Evolutionary conservation across 2,329 filamentous ascomycete species (phyloP), one percentile per base, ranked within the genome.

Genomic region (Talaromyces sp.): DNA sequence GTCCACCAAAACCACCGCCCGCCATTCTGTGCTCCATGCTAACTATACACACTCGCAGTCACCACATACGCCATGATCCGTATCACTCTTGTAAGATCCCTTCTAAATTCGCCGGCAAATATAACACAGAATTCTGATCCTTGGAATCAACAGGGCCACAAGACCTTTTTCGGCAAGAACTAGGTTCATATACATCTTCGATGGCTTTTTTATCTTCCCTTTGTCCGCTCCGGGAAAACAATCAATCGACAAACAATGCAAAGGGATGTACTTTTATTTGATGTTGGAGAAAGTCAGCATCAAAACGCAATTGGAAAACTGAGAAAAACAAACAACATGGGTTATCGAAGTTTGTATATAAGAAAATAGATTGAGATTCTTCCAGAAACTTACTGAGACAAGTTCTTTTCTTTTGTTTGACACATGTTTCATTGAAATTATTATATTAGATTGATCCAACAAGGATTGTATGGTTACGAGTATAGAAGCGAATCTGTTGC

Each of bases 131-230:
- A 47, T 25, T 27, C 47, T 29, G 8, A 45, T 7, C 13, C 6
- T 27, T 62, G 47, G 34, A 40, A 25, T n/a, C 22, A 59, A 74
- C 58, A 82, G 85, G 87, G 87, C 75, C 83, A 89, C 81, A 89
- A 89, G 85, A 88, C 87, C 67, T 88, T 85, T 84, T 85, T 77
- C 70, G 74, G 73, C 68, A 74, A 77, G 68, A 68, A 73, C 51
- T 78, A 77, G 67, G 71, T 58, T 31, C 49, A 45, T 67, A 27
- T 58, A 38, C 54, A 66, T 63, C 61, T 63, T 58, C 61, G 61
- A 58, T 63, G 36, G 36, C 59, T 58, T 58, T 65, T 40, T 65
- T 40, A 34, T 47, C 38, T 34, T 40, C 25, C 38, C 27, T 53
- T 31, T 27, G 17, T 62, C 34, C 11, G 34, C 63, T 22, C 47